Percentiles rank a stretch among this genome's conserved stretches.
These are phyloP conservation scores for Nicotiana rustica DNA, from an alignment of 305 asterid species.

Conservation along the genomic window DNA sequence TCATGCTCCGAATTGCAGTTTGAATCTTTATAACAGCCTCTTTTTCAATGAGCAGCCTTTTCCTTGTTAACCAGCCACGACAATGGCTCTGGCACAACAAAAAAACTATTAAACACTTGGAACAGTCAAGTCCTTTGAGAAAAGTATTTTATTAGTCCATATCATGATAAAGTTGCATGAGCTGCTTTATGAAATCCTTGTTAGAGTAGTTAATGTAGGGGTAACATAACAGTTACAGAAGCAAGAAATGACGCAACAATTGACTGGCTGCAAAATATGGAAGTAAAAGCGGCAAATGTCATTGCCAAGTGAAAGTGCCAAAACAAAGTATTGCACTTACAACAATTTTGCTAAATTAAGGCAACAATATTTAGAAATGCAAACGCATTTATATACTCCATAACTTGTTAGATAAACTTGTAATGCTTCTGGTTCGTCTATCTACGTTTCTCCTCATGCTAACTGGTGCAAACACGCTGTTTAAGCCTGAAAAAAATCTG, in stretches of 20 bases:
- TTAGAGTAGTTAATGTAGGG: conserved; percentile 18
- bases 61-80: conserved; percentile 73
- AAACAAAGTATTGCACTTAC: conserved; percentile 22
- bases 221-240: background rate
- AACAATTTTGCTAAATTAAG: conserved; percentile 25
- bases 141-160: background rate
- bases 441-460: conserved; percentile 27
- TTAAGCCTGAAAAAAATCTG: background rate
- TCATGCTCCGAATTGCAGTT: conserved; percentile 63
- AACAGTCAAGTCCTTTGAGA: background rate
- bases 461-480: background rate
- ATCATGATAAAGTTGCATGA: conserved; percentile 29
- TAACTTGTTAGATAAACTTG: conserved; percentile 20
- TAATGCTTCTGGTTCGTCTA: background rate
- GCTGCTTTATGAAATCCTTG: conserved; percentile 13
- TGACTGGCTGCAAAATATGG: background rate
- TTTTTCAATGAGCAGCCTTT: conserved; percentile 54
- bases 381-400: background rate
- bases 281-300: background rate
- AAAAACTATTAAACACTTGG: background rate
- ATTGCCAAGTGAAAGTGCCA: background rate
- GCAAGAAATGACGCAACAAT: conserved; percentile 12
- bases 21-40: conserved; percentile 72
- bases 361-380: background rate
- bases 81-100: conserved; percentile 40